These are phyloP conservation scores for Dactylellina haptotyla DNA, from an alignment of 2,329 filamentous ascomycete genomes.

Conservation along the genomic window DNA sequence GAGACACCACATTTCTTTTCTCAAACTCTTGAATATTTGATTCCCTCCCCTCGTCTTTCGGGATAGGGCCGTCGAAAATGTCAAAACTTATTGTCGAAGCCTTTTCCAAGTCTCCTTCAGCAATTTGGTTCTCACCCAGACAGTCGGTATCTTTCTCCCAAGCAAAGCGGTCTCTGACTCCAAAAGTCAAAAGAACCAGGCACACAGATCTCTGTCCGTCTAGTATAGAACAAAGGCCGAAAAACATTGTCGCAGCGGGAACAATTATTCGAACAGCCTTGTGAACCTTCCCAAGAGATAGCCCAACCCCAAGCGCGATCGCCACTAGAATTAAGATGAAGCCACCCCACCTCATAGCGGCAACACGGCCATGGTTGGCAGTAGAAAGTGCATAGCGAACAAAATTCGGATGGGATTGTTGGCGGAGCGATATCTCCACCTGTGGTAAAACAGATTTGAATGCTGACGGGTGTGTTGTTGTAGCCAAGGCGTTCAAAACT, in stretches of 20 bases:
- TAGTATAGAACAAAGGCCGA: conserved; percentile 32
- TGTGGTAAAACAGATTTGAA: conserved; percentile 71
- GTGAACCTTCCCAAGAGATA: conserved; percentile 26
- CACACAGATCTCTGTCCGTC: conserved; percentile 39
- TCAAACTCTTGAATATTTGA: conserved; percentile 17
- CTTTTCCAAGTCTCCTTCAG: conserved; percentile 37
- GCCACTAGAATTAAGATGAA: conserved; percentile 28
- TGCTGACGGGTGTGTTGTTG: conserved; percentile 80
- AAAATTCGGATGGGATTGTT: conserved; percentile 84
- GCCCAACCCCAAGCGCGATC: conserved; percentile 20
- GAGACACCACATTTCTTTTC: conserved; percentile 24
- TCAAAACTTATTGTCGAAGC: conserved; percentile 39
- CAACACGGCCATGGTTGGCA: conserved; percentile 76
- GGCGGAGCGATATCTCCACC: conserved; percentile 75
- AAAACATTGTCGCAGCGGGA: conserved; percentile 18
- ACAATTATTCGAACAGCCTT: conserved; percentile 18
- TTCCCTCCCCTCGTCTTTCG: conserved; percentile 26
- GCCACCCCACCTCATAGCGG: conserved; percentile 57
- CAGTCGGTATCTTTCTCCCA: conserved; percentile 44
- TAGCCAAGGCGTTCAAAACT: conserved; percentile 73
- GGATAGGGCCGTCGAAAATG: conserved; percentile 44
- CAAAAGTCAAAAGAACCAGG: conserved; percentile 27
- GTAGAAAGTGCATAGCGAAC: conserved; percentile 84
- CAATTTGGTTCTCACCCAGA: conserved; percentile 8
- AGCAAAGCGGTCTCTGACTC: conserved; percentile 34